Base-by-base conservation (phyloP, 192 early-diverging fungal species). In the Mortierella antarctica region DNA sequence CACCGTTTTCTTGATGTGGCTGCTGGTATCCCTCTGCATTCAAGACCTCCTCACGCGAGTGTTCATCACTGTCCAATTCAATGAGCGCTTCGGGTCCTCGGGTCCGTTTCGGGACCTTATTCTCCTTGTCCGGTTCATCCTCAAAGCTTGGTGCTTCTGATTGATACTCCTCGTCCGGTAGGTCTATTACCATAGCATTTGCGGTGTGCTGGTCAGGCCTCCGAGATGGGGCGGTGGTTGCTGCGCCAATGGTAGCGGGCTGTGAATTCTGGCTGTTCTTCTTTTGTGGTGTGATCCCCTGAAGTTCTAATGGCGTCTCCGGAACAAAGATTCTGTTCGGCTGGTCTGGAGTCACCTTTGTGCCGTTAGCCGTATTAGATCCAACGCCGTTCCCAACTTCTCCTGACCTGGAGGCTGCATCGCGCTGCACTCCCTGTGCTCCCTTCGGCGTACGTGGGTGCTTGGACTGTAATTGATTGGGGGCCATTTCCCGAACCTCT, bases 261-360 rank as follows among this genome's bases (percentile, higher is more conserved):
- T 17, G 39, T 55, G n/a, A 52, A 23, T 5, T 10, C 1, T 23
- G 66, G 14, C 5, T 48, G 21, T 8, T 70, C 45, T 65, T 62
- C 39, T 53, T 63, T 41, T 55, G 64, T 9, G 55, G 62, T 4
- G 55, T 63, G 8, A 63, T 45, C 23, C 67, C 74, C 31, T 70
- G 67, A 0, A 65, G 50, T 51, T 77, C 67, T 9, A 70, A 20
- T 4, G 67, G 74, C 40, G 74, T 66, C 7, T 59, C 62, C n/a
- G 56, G 62, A 7, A 77, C 74, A 59, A 45, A 60, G 20, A 55
- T 40, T n/a, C 31, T 68, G n/a, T 20, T 57, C 14, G 55, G 6
- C 50, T 48, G 61, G 23, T 46, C 31, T 11, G 61, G 12, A 7
- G n/a, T 31, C 3, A 9, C 17, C n/a, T 65, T 65, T 41, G 63